Base-by-base conservation (phyloP, 2,329 filamentous ascomycete genomes). In the Cladosporium sp. region DNA sequence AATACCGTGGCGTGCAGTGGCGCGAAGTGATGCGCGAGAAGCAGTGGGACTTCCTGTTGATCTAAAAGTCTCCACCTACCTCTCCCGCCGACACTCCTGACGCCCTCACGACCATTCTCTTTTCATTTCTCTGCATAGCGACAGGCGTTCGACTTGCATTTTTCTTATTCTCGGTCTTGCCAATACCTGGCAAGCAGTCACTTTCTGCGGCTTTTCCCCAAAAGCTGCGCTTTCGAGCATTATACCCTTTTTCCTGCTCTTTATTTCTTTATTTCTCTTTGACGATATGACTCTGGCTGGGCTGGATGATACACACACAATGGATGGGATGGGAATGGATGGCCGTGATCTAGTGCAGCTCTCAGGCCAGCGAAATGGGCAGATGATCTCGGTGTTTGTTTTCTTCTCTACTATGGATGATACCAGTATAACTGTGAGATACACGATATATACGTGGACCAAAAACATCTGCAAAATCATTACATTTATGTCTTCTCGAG, bases 1-100 rank as follows among this genome's bases (percentile, higher is more conserved):
- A 78, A 70, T 79, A 75, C 72, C 88, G 87, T 76, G 90, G 90
- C 81, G 87, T 96, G 80, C 93, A 93, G 88, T 98, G 94, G 94
- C 86, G 94, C 82, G 92, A 96, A 81, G 87, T 94, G 77, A 97
- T 97, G 93, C 88, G 87, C 81, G 87, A 90, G 81, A 95, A 94
- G 82, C 88, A 88, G 73, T 97, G 92, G 93, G 92, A 96, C 78
- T 95, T 92, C 82, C 85, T 97, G 79, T 87, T 97, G 79, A 93
- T 97, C 80, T 97, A 70, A 66, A 64, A 26, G 55, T 44, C 51
- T 6, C 28, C 58, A 32, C 54, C 34, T 66, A 64, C 38, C 28
- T 65, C 21, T 47, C 14, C 55, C 21, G n/a, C 32, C 41, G 11
- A 24, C 24, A 5, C 26, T 55, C n/a, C 11, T 14, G 32, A 38